These are phyloP conservation scores for Amanita polypyramis DNA, from an alignment of 768 basidiomycete species.

Conservation along the genomic window DNA sequence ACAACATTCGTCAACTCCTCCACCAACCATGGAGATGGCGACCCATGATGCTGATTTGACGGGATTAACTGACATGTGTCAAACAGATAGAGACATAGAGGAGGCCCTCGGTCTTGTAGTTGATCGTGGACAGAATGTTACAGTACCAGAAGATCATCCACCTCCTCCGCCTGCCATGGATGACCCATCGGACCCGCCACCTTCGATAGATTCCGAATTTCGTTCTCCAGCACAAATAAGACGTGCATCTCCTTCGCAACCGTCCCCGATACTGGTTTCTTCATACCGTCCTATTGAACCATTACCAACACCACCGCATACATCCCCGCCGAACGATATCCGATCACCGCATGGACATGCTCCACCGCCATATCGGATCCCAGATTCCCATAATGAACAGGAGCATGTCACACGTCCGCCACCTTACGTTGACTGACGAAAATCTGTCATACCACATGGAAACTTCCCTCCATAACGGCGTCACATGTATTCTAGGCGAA, in stretches of 20 bases:
- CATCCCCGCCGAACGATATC: conserved; percentile 22
- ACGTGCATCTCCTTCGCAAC: conserved; percentile 21
- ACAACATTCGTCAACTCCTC: conserved; percentile 55
- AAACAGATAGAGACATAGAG: conserved; percentile 36
- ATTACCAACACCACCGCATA: conserved; percentile 16
- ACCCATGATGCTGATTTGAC: conserved; percentile 63
- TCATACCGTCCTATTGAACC: conserved; percentile 21
- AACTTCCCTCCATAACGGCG: conserved; percentile 1
- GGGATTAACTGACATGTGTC: conserved; percentile 46
- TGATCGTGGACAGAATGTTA: conserved; percentile 35
- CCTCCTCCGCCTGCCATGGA: conserved; percentile 80
- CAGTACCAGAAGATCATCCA: conserved; percentile 26
- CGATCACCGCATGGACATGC: conserved; percentile 43
- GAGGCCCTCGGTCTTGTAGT: conserved; percentile 51
- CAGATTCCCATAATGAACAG: conserved; percentile 35
- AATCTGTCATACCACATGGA: background rate
- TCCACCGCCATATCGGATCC: conserved; percentile 71
- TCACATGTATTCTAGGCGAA: conserved; percentile 3
- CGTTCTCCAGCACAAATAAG: conserved; percentile 33
- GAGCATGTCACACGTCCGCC: conserved; percentile 49
- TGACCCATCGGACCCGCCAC: conserved; percentile 82
- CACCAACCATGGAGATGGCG: conserved; percentile 69
- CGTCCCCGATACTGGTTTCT: conserved; percentile 23
- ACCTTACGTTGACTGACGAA: conserved; percentile 46
- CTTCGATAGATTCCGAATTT: conserved; percentile 79